A percentile compares a stretch with the other conserved stretches of the same genome.
phyloP scores from a whole-genome alignment of 805 yeast species.

The Wickerhamomyces alni region DNA sequence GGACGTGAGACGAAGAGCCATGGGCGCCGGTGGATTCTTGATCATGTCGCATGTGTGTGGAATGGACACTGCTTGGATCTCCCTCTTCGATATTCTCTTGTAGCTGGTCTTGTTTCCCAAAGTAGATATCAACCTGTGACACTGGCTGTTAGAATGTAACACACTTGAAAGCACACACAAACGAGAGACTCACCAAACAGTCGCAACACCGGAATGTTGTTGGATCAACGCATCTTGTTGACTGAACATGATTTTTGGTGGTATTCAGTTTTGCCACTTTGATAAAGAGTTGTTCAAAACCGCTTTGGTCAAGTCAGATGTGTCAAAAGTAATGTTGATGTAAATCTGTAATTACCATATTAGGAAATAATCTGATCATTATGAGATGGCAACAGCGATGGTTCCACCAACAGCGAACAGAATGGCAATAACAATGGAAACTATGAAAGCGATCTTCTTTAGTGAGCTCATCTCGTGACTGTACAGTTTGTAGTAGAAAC shows the following conservation, averaged over 20 bases:
- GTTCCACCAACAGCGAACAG: conserved; percentile 19
- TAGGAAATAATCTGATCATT: conserved; percentile 1
- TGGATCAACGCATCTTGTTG: conserved; percentile 19
- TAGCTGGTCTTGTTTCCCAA: conserved; percentile 30
- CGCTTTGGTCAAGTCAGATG: too few species aligned
- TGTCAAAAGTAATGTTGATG: too few species aligned
- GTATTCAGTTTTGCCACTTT: too few species aligned
- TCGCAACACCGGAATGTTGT: conserved; percentile 23
- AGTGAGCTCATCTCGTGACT: conserved; percentile 26
- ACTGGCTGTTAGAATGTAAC: too few species aligned
- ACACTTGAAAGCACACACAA: neutral
- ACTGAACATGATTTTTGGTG: conserved; percentile 8
- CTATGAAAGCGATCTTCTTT: conserved; percentile 17
- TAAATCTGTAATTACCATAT: conserved; percentile 1
- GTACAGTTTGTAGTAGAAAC: conserved; percentile 53
- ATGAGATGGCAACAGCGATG: conserved; percentile 19
- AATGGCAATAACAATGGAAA: conserved; percentile 6
- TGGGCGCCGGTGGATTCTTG: conserved; percentile 13
- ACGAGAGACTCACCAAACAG: conserved; percentile 21
- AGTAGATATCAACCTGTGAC: conserved; percentile 33
- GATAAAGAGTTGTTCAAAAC: too few species aligned
- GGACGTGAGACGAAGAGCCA: conserved; percentile 30
- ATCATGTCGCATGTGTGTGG: conserved; percentile 35
- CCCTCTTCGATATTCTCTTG: conserved; percentile 26
- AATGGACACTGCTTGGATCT: conserved; percentile 33